Evolutionary conservation across 2,329 filamentous ascomycete genomes (phyloP), one percentile per base, ranked within the genome.

Genomic region (Ascochyta viciae-villosae): DNA sequence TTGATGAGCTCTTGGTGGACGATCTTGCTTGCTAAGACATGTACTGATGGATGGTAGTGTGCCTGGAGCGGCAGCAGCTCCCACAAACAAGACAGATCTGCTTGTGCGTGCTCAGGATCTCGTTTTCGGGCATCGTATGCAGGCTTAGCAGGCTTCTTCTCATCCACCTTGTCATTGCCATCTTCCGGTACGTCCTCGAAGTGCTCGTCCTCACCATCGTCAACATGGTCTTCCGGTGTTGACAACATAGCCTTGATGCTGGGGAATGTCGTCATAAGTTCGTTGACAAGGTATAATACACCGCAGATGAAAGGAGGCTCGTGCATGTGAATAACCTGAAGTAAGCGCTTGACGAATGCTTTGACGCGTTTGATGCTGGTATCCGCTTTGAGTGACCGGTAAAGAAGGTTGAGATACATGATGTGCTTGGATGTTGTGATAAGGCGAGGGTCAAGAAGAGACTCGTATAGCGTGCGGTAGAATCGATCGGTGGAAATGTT

Each of bases 401-500:
- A 95, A 4, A 99, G 79, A 15, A 99, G 82, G 71, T 99, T 99
- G 58, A 99, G 84, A 72, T 97, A 99, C 66, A 99, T 84, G 31
- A 94, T 88, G 73, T 99, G 94, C 77, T 99, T 99, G 3, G 94
- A 98, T 5, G 94, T 96, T 1, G 86, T 89, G 50, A 92, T 82
- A 5, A 99, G 85, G 31, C 95, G 89, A 3, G 93, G 92, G 70
- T 99, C 95, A 29, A 98, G 79, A 23, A 99, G 82, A 7, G 93
- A 97, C 77, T 99, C 95, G 76, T 99, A 99, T 2, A 99, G 81
- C 9, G 93, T 96, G 46, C 92, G 86, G 79, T 98, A 99, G 80
- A 96, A 99, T 58, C 95, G 86, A 70, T 99, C 95, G 12, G 89
- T 88, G 4, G 89, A 89, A 50, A 94, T 82, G 67, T 93, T 89